Evolutionary conservation across 208 protist species (phyloP).

Genomic region (Wallacemonas rigidus): DNA sequence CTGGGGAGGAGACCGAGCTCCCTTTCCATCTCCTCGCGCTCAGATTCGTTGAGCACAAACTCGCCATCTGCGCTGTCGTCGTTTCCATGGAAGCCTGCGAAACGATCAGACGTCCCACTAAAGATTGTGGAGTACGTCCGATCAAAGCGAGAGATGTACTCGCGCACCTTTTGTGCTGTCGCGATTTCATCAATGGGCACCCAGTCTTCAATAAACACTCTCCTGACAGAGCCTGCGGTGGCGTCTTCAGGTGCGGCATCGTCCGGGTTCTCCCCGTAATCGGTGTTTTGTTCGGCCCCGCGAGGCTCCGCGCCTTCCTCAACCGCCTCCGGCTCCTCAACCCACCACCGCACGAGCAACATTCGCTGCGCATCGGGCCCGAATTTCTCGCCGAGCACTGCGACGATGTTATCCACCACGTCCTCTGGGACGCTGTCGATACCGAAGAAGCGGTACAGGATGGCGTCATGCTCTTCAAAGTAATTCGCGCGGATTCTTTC

Average conservation of each 20-base stretch:
- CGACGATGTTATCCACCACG: conserved; percentile 18
- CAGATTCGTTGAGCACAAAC: conserved; percentile 37
- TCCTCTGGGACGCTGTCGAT: background rate
- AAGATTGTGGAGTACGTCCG: conserved; percentile 32
- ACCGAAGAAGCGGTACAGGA: conserved; percentile 19
- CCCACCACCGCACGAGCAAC: conserved; percentile 41
- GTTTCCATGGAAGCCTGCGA: conserved; percentile 10
- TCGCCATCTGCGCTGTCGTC: conserved; percentile 4
- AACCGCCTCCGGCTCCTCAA: background rate
- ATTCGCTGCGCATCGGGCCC: conserved; percentile 21
- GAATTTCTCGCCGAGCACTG: conserved; percentile 50
- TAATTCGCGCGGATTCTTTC: conserved; percentile 10
- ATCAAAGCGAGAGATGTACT: conserved; percentile 36
- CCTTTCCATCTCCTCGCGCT: conserved; percentile 57
- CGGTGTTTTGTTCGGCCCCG: background rate
- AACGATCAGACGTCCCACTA: background rate
- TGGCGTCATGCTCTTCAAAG: conserved; percentile 2
- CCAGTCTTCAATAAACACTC: conserved; percentile 36
- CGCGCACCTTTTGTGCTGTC: conserved; percentile 27
- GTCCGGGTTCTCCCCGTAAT: background rate
- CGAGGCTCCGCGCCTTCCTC: background rate
- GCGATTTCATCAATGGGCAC: conserved; percentile 26
- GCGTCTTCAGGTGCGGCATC: background rate
- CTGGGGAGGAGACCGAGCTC: conserved; percentile 46
- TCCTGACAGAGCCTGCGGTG: background rate